These are phyloP conservation scores for Aureobasidium musti DNA, from an alignment of 2,329 filamentous ascomycete genomes.

Conservation along the genomic window DNA sequence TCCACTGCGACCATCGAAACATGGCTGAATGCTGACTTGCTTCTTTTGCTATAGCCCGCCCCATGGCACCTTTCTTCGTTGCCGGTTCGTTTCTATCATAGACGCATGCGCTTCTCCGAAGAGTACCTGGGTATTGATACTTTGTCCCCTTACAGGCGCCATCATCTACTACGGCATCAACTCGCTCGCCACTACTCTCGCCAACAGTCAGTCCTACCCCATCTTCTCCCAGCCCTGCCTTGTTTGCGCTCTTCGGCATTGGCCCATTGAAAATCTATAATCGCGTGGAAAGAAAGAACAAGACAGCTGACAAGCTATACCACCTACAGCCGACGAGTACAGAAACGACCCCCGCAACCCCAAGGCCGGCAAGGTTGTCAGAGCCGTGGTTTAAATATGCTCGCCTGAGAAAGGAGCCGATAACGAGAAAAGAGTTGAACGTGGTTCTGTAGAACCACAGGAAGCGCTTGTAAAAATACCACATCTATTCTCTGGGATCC, in stretches of 20 bases:
- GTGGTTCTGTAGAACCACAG: constrained; percentile 6
- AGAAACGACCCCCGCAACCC: constrained; percentile 97
- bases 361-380: constrained; percentile 6
- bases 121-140: not conserved
- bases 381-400: constrained; percentile 16
- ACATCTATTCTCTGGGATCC: constrained; percentile 4
- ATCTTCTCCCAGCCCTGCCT: not conserved
- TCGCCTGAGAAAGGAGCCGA: not conserved
- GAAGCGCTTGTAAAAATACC: constrained; percentile 21
- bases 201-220: constrained; percentile 69
- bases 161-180: constrained; percentile 92
- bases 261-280: not conserved
- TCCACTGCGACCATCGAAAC: not conserved
- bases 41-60: constrained; percentile 28
- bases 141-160: constrained; percentile 58
- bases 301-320: constrained; percentile 13
- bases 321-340: constrained; percentile 75
- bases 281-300: not conserved
- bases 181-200: constrained; percentile 73
- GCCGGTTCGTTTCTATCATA: constrained; percentile 30
- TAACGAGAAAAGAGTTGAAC: not conserved
- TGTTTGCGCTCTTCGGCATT: not conserved
- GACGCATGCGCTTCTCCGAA: not conserved
- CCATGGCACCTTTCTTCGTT: constrained; percentile 33
- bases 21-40: not conserved